Percentiles rank a stretch among this genome's conserved stretches.
phyloP scores from a whole-genome alignment of 331 rosid species.

The Ulmus americana region DNA sequence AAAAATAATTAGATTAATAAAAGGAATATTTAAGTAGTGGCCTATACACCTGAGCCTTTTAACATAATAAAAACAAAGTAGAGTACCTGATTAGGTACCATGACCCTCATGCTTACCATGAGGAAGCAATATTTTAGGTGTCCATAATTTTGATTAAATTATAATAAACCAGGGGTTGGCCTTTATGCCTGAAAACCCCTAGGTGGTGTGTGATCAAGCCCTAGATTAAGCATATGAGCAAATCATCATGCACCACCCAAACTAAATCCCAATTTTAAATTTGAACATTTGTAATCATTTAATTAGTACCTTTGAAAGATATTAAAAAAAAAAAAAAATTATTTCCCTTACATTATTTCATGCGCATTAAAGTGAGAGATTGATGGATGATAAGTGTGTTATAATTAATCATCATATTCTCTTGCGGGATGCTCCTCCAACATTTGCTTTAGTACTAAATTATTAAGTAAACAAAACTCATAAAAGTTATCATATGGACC shows the following conservation, averaged over 20 bases:
- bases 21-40: constrained; percentile 10
- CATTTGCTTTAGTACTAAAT: constrained; percentile 33
- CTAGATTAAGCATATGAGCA: constrained; percentile 36
- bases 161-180: constrained; percentile 27
- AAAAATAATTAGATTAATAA: too few relatives aligned
- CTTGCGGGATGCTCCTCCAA: constrained; percentile 58
- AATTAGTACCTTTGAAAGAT: neutral
- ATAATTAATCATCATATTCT: constrained; percentile 23
- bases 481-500: constrained; percentile 26
- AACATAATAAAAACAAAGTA: neutral
- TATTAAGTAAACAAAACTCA: constrained; percentile 3
- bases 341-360: constrained; percentile 25
- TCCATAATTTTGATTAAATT: constrained; percentile 3
- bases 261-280: neutral
- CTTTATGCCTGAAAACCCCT: constrained; percentile 26
- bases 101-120: constrained; percentile 15
- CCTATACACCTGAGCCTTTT: too few relatives aligned
- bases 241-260: constrained; percentile 48
- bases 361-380: constrained; percentile 32
- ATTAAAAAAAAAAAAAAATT: neutral
- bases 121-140: constrained; percentile 9
- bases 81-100: constrained; percentile 3
- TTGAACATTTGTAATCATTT: neutral
- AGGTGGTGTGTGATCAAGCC: constrained; percentile 25
- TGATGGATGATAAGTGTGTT: constrained; percentile 18